Evolutionary conservation across 805 yeast genomes (phyloP).

Genomic region (Candida pseudoglaebosa): DNA sequence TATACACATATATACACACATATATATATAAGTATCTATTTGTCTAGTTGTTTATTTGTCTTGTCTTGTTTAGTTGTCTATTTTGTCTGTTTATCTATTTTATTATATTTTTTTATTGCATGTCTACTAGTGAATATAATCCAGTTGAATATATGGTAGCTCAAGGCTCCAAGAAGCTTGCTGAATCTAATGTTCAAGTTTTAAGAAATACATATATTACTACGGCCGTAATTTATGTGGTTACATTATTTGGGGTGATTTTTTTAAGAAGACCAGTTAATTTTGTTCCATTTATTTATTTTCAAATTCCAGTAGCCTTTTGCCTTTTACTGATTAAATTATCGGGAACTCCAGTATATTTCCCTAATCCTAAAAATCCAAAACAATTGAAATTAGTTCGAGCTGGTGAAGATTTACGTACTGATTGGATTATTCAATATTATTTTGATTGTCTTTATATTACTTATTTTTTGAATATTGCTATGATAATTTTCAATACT

Average conservation of each 20-base stretch:
- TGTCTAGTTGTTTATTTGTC: too few species aligned
- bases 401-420: conserved; percentile 56
- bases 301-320: background rate
- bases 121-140: background rate
- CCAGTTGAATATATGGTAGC: conserved; percentile 46
- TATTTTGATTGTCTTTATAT: conserved; percentile 66
- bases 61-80: too few species aligned
- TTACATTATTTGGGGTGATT: conserved; percentile 34
- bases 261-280: conserved; percentile 44
- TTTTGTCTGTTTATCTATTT: too few species aligned
- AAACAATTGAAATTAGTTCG: conserved; percentile 31
- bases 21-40: too few species aligned
- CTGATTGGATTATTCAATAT: conserved; percentile 64
- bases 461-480: conserved; percentile 54
- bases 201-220: conserved; percentile 36
- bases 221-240: conserved; percentile 32
- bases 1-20: too few species aligned
- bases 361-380: background rate
- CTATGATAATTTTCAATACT: conserved; percentile 52
- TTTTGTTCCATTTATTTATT: conserved; percentile 32
- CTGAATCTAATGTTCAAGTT: conserved; percentile 34
- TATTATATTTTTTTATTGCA: too few species aligned
- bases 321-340: conserved; percentile 2
- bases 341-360: conserved; percentile 18
- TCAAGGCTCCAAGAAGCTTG: conserved; percentile 52